Conservation (phyloP, 257 asterid genomes). For the Buddleja alternifolia region DNA sequence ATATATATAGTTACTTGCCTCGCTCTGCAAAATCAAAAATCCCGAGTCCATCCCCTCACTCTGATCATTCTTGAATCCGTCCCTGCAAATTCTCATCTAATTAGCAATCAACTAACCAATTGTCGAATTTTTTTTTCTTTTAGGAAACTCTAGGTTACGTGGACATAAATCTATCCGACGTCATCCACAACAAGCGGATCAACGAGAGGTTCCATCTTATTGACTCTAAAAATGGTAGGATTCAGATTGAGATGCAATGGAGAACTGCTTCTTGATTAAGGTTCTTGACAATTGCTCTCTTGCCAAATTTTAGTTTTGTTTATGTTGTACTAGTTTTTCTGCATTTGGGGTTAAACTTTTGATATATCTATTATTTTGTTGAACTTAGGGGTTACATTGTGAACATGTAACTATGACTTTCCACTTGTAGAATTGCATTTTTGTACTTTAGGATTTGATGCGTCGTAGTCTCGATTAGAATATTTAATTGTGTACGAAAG, state of each 20-base stretch:
- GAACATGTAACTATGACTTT: too few species aligned
- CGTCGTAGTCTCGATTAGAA: too few species aligned
- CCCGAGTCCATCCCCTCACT: too few species aligned
- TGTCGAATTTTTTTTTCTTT: background rate
- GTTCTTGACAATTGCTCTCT: background rate
- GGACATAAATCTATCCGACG: conserved; percentile 71
- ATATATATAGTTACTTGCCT: too few species aligned
- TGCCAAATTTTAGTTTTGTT: background rate
- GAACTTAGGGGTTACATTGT: too few species aligned
- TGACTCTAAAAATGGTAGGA: conserved; percentile 76
- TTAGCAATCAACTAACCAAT: background rate
- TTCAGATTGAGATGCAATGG: conserved; percentile 91
- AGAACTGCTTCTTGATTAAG: conserved; percentile 59
- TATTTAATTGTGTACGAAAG: too few species aligned
- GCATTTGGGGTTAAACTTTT: too few species aligned
- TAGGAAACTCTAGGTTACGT: conserved; percentile 70
- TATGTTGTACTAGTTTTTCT: background rate
- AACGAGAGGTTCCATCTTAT: conserved; percentile 83
- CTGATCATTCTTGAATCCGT: too few species aligned
- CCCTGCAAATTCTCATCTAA: background rate
- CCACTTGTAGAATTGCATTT: too few species aligned
- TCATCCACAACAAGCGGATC: conserved; percentile 66
- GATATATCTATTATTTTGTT: too few species aligned
- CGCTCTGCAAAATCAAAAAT: too few species aligned
- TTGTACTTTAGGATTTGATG: too few species aligned